Conservation (phyloP, 805 yeast genomes). For the Lipomyces anomalus region DNA sequence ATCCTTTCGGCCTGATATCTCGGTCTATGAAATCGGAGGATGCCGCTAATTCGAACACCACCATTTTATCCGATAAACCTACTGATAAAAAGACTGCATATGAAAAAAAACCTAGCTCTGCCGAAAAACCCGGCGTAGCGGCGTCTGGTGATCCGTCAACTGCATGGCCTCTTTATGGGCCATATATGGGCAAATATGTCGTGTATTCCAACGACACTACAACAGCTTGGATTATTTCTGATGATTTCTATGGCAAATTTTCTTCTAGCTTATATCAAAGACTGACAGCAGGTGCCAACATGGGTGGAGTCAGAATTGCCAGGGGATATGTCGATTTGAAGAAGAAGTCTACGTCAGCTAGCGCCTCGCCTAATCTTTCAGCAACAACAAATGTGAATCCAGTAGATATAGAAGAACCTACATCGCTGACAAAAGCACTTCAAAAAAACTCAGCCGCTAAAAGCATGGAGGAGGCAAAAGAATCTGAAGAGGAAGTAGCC, state of each 20-base stretch:
- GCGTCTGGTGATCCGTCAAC: not conserved
- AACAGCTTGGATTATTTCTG: slow-evolving; percentile 27
- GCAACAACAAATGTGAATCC: not conserved
- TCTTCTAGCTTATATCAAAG: slow-evolving; percentile 21
- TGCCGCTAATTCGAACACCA: too few species aligned
- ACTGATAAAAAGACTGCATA: too few species aligned
- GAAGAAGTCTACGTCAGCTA: slow-evolving; percentile 1
- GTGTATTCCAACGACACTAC: slow-evolving; percentile 22
- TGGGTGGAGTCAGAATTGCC: slow-evolving; percentile 27
- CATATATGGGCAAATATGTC: slow-evolving; percentile 26
- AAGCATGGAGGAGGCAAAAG: slow-evolving; percentile 1
- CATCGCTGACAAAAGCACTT: not conserved
- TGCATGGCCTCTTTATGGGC: slow-evolving; percentile 26
- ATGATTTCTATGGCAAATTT: slow-evolving; percentile 25
- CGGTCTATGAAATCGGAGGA: not conserved
- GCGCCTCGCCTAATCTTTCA: not conserved
- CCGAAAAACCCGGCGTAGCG: too few species aligned
- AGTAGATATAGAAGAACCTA: not conserved
- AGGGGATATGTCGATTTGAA: slow-evolving; percentile 26
- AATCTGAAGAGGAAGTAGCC: slow-evolving; percentile 11
- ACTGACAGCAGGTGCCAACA: slow-evolving; percentile 23
- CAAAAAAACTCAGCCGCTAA: not conserved
- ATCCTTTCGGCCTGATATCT: slow-evolving; percentile 15
- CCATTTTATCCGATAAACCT: not conserved
- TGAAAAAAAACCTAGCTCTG: not conserved